A percentile compares a stretch with the other conserved stretches of the same genome.
These are phyloP conservation scores for Zasmidium citrigriseum DNA, from an alignment of 2,329 filamentous ascomycete genomes.

Conservation along the genomic window DNA sequence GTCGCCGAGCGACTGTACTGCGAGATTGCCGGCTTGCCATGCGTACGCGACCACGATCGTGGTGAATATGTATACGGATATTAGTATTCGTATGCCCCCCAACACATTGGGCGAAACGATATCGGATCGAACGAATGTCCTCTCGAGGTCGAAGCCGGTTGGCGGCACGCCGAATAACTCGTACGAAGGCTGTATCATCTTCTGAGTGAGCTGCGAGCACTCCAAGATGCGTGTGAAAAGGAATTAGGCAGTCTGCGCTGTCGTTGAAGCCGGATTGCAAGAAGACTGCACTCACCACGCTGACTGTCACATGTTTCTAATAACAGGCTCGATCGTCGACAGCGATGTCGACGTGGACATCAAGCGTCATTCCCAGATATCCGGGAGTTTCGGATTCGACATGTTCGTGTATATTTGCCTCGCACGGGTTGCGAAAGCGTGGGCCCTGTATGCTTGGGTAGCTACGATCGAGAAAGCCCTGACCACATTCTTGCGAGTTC, in stretches of 20 bases:
- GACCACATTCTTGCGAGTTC: no score
- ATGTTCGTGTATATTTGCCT: neutral
- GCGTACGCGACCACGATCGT: slow-evolving; percentile 18
- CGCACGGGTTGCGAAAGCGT: neutral
- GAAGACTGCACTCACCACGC: no score
- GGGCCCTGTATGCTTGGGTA: no score
- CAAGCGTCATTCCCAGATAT: neutral
- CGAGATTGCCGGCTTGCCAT: slow-evolving; percentile 13
- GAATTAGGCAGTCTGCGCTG: neutral
- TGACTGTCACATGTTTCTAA: neutral
- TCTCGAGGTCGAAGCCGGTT: slow-evolving; percentile 8
- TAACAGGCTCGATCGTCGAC: neutral
- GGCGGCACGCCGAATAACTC: neutral
- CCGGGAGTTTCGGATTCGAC: neutral
- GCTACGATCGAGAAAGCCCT: no score
- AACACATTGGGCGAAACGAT: slow-evolving; percentile 7
- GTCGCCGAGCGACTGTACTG: slow-evolving; percentile 6
- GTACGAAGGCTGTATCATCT: neutral
- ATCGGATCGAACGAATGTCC: slow-evolving; percentile 13
- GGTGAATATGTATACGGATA: slow-evolving; percentile 17
- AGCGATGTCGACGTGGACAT: neutral
- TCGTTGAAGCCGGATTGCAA: no score
- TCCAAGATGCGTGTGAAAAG: neutral
- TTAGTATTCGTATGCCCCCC: slow-evolving; percentile 7
- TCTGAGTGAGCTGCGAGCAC: no score